phyloP scores from a whole-genome alignment of 768 basidiomycete species.

The Podaxis sp. region DNA sequence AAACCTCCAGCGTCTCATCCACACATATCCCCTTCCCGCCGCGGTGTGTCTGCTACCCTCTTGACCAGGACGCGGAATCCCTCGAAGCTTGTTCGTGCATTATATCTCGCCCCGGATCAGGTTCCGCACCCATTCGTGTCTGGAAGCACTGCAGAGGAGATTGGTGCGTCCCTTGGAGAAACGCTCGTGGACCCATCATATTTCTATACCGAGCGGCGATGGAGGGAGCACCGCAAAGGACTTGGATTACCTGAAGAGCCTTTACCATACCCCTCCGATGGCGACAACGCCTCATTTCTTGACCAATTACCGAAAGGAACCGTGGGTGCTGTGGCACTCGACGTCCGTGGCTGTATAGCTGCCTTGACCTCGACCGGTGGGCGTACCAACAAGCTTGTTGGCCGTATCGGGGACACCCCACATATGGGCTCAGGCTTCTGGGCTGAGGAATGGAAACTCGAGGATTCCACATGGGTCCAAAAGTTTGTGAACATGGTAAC shows the following conservation, averaged over 20 bases:
- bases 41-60: conserved; percentile 62
- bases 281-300: conserved; percentile 25
- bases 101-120: conserved; percentile 64
- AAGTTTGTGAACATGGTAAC: conserved; percentile 5
- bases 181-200: conserved; percentile 69
- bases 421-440: conserved; percentile 76
- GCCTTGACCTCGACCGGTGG: conserved; percentile 79
- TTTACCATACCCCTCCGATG: conserved; percentile 28
- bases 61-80: conserved; percentile 69
- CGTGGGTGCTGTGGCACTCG: conserved; percentile 81
- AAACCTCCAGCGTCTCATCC: conserved; percentile 67
- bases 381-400: conserved; percentile 77
- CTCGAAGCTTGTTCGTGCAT: conserved; percentile 59
- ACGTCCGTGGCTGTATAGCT: conserved; percentile 68
- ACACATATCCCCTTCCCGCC: conserved; percentile 50
- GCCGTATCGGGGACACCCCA: conserved; percentile 82
- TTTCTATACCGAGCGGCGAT: conserved; percentile 70
- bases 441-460: conserved; percentile 69
- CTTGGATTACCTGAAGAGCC: conserved; percentile 72
- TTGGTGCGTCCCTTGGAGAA: conserved; percentile 52
- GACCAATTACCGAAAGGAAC: conserved; percentile 72
- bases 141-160: conserved; percentile 54
- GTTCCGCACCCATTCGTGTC: conserved; percentile 71
- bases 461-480: neutral
- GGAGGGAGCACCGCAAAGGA: conserved; percentile 73